phyloP scores from a whole-genome alignment of 106 monocot species.

The Acorus gramineus region DNA sequence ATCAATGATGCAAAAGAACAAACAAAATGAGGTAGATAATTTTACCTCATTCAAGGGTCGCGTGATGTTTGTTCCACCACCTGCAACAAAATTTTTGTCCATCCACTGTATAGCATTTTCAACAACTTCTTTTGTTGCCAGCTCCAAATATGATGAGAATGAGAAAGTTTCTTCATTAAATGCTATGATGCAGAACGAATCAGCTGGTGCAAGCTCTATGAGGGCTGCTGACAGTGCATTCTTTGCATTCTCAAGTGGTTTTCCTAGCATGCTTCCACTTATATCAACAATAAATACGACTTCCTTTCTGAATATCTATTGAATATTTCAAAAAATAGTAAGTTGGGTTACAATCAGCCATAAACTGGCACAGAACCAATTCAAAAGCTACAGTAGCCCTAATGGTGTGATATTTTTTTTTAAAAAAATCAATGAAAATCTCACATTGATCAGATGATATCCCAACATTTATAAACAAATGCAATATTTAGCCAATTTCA shows the following conservation, averaged over 20 bases:
- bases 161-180: slow-evolving; percentile 55
- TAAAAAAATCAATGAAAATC: too few species aligned
- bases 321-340: slow-evolving; percentile 7
- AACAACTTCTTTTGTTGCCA: slow-evolving; percentile 44
- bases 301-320: slow-evolving; percentile 74
- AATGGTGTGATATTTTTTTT: too few species aligned
- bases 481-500: too few species aligned
- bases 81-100: slow-evolving; percentile 48
- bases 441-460: too few species aligned
- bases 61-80: slow-evolving; percentile 64
- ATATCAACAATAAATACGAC: slow-evolving; percentile 81
- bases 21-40: background rate
- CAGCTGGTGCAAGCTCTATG: slow-evolving; percentile 48
- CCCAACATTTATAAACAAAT: too few species aligned
- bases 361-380: background rate
- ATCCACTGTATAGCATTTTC: slow-evolving; percentile 64
- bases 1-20: too few species aligned
- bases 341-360: background rate
- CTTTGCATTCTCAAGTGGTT: slow-evolving; percentile 69
- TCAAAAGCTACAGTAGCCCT: background rate
- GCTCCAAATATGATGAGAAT: slow-evolving; percentile 71
- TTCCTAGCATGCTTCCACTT: slow-evolving; percentile 89
- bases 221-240: slow-evolving; percentile 47
- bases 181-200: slow-evolving; percentile 69
- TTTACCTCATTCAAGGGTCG: slow-evolving; percentile 68